phyloP scores from a whole-genome alignment of 1,284 basidiomycete genomes.

The Ceratobasidium theobromae region DNA sequence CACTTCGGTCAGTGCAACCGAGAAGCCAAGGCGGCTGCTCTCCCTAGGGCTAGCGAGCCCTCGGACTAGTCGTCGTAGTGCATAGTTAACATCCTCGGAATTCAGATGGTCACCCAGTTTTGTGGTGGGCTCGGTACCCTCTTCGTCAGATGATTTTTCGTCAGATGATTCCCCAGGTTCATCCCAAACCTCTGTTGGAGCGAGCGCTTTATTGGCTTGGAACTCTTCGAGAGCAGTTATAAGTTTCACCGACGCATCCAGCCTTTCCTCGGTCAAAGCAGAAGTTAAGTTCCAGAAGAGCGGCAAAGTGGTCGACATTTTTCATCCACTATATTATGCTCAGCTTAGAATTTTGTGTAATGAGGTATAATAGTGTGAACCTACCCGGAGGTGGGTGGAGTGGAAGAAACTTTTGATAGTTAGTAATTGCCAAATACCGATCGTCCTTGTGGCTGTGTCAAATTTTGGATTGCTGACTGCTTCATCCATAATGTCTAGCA shows the following conservation, averaged over 20 bases:
- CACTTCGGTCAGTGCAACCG: conserved; percentile 93
- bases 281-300: conserved; percentile 96
- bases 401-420: conserved; percentile 20
- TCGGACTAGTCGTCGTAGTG: conserved; percentile 77
- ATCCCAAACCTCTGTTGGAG: conserved; percentile 46
- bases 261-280: conserved; percentile 70
- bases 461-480: background rate
- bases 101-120: conserved; percentile 52
- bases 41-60: conserved; percentile 91
- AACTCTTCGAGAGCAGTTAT: conserved; percentile 79
- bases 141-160: conserved; percentile 52
- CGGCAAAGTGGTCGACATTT: conserved; percentile 80
- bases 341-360: background rate
- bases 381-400: conserved; percentile 3
- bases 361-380: background rate
- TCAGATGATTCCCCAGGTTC: conserved; percentile 43
- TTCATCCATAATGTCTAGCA: background rate
- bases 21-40: conserved; percentile 91
- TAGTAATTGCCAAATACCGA: conserved; percentile 22
- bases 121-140: conserved; percentile 48
- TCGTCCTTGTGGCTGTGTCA: conserved; percentile 22
- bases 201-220: conserved; percentile 58
- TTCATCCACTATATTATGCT: background rate
- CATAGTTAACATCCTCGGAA: conserved; percentile 87
- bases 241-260: conserved; percentile 86